Percentiles rank a stretch among this genome's conserved stretches.
Conservation (phyloP, 345 rosid species). For the Angophora floribunda region DNA sequence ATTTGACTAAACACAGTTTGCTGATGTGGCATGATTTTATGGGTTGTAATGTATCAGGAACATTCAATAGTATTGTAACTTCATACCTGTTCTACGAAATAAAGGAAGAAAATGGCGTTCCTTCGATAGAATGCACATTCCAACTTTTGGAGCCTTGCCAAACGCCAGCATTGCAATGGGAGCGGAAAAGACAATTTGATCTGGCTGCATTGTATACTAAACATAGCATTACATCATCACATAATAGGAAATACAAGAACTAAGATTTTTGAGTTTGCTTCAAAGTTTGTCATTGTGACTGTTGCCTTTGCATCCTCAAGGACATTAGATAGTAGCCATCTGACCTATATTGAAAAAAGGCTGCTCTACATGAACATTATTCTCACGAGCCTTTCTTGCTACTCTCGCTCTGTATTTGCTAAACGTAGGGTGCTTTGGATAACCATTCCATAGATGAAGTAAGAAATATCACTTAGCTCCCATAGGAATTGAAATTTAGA, state of each 20-base stretch:
- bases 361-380: slow-evolving; percentile 18
- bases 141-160: too few relatives aligned
- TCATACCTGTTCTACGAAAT: neutral
- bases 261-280: too few relatives aligned
- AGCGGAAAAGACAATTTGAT: too few relatives aligned
- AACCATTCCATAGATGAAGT: neutral
- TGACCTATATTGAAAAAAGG: neutral
- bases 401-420: neutral
- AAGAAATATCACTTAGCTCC: too few relatives aligned
- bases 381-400: slow-evolving; percentile 3
- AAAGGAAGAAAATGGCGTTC: neutral
- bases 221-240: too few relatives aligned
- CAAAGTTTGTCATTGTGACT: too few relatives aligned
- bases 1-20: slow-evolving; percentile 32
- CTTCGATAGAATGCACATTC: neutral
- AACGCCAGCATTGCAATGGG: too few relatives aligned
- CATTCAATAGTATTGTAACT: neutral
- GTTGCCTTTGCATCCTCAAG: too few relatives aligned
- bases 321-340: too few relatives aligned
- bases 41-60: neutral
- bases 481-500: neutral
- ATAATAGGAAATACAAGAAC: too few relatives aligned
- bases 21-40: neutral
- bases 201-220: too few relatives aligned
- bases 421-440: neutral